Evolutionary conservation across 2,329 filamentous ascomycete genomes (phyloP).

Genomic region (Tolypocladium amazonense): DNA sequence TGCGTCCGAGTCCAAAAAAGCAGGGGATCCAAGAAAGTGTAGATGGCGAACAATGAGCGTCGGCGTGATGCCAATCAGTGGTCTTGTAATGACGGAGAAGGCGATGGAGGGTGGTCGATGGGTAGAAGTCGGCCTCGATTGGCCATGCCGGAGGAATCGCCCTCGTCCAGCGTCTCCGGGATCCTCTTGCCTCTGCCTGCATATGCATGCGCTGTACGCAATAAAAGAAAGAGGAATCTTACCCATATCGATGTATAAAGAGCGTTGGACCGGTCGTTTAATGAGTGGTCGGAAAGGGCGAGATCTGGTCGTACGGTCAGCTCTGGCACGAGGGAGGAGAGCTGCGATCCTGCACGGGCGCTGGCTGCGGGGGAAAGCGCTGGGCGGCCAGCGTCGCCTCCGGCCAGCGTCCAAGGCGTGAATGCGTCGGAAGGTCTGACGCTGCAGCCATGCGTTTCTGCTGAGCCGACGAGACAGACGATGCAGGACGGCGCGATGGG

Average conservation of each 20-base stretch:
- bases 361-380: background rate
- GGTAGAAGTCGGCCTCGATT: constrained; percentile 1
- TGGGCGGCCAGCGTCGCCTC: background rate
- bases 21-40: constrained; percentile 32
- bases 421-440: background rate
- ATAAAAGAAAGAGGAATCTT: constrained; percentile 22
- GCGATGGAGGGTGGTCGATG: constrained; percentile 3
- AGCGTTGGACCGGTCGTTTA: constrained; percentile 19
- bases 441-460: background rate
- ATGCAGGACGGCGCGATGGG: background rate
- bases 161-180: constrained; percentile 11
- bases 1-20: constrained; percentile 20
- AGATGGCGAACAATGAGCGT: constrained; percentile 31
- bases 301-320: constrained; percentile 15
- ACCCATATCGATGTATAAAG: constrained; percentile 31
- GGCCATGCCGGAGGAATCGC: constrained; percentile 3
- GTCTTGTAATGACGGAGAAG: constrained; percentile 11
- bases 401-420: background rate
- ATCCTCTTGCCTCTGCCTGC: constrained; percentile 14
- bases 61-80: constrained; percentile 19
- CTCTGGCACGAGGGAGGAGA: constrained; percentile 9
- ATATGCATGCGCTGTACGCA: constrained; percentile 8
- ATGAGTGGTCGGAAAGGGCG: constrained; percentile 18
- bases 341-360: constrained; percentile 2
- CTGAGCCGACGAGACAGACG: background rate